Conservation (phyloP, 2,329 filamentous ascomycete species). For the Colletotrichum sansevieriae region DNA sequence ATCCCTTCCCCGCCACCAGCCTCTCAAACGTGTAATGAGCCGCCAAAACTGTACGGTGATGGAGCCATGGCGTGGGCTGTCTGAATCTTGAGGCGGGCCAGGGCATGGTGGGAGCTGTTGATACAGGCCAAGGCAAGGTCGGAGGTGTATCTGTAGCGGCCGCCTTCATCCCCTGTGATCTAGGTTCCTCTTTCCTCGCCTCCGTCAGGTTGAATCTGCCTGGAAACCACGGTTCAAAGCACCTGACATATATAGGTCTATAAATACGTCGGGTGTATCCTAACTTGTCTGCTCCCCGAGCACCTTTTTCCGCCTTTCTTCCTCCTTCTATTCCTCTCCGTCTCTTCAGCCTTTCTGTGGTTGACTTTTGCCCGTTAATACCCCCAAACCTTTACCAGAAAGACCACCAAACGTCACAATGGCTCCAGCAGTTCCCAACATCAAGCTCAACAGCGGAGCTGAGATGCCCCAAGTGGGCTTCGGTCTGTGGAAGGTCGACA, state of each 20-base stretch:
- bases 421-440: conserved; percentile 54
- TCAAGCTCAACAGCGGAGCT: conserved; percentile 75
- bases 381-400: conserved; percentile 15
- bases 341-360: conserved; percentile 19
- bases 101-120: conserved; percentile 3
- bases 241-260: conserved; percentile 22
- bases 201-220: conserved; percentile 13
- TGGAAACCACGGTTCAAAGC: conserved; percentile 9
- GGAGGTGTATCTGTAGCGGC: conserved; percentile 1
- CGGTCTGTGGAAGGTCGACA: conserved; percentile 87
- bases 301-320: background rate
- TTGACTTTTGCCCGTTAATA: conserved; percentile 21
- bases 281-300: background rate
- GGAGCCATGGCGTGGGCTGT: conserved; percentile 32
- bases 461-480: conserved; percentile 84
- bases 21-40: conserved; percentile 7
- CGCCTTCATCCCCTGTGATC: background rate
- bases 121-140: conserved; percentile 3
- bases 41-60: conserved; percentile 35
- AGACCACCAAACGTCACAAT: conserved; percentile 21
- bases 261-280: conserved; percentile 27
- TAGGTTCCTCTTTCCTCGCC: conserved; percentile 13
- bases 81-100: conserved; percentile 14
- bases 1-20: conserved; percentile 30
- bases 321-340: conserved; percentile 8